Conservation (phyloP, 108 stramenopile species). For the Nitzschia sp. region DNA sequence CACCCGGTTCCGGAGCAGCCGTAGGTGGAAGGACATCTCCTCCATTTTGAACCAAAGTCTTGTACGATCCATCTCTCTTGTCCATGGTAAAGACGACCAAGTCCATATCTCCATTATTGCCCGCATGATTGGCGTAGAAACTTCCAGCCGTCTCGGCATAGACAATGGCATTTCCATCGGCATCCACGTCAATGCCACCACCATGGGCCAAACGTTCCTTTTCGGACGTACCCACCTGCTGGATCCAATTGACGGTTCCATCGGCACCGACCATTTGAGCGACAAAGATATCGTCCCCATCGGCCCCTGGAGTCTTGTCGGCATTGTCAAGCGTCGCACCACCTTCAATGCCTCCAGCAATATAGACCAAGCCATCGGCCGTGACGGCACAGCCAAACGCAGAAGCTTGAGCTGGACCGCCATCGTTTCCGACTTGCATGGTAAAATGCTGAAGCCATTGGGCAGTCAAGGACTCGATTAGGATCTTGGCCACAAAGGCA, state of each 20-base stretch:
- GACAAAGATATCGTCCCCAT: constrained; percentile 43
- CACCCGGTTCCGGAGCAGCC: too few species aligned
- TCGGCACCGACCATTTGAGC: constrained; percentile 30
- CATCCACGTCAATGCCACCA: constrained; percentile 39
- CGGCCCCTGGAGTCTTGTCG: neutral
- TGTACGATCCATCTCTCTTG: constrained; percentile 26
- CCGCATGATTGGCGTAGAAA: constrained; percentile 18
- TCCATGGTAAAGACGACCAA: constrained; percentile 34
- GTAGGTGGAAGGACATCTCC: neutral
- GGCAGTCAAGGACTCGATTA: constrained; percentile 13
- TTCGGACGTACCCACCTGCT: constrained; percentile 43
- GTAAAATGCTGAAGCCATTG: constrained; percentile 35
- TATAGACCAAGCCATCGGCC: constrained; percentile 21
- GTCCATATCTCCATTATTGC: constrained; percentile 1
- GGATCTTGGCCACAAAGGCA: constrained; percentile 32
- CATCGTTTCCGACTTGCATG: neutral
- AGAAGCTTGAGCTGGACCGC: constrained; percentile 3
- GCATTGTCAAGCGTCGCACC: constrained; percentile 25
- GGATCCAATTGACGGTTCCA: constrained; percentile 37
- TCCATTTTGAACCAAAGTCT: neutral
- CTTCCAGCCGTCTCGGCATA: constrained; percentile 45
- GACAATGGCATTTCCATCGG: constrained; percentile 46
- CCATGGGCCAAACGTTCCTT: constrained; percentile 45
- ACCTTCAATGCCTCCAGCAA: constrained; percentile 25
- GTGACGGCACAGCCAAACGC: constrained; percentile 29